phyloP scores from a whole-genome alignment of 2,329 filamentous ascomycete species.

The Exserohilum turcica region DNA sequence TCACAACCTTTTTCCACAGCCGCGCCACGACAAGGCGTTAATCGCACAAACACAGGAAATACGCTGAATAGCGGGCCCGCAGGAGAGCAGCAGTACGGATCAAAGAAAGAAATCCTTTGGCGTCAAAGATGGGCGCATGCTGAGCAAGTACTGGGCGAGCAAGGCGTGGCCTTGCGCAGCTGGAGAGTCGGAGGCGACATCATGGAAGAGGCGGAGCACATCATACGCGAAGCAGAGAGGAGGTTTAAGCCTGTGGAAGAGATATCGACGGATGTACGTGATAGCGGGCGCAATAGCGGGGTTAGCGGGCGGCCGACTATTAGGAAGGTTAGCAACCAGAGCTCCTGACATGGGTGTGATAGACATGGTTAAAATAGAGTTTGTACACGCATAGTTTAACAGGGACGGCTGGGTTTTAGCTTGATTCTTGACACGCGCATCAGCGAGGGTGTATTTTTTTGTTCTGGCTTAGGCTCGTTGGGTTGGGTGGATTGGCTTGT shows the following conservation, averaged over 20 bases:
- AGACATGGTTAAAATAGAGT: too few relatives aligned
- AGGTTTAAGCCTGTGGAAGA: constrained; percentile 33
- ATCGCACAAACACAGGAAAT: constrained; percentile 34
- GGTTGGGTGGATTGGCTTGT: too few relatives aligned
- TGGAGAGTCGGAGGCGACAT: constrained; percentile 78
- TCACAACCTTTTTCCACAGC: constrained; percentile 38
- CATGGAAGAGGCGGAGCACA: constrained; percentile 65
- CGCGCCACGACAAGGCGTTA: constrained; percentile 23
- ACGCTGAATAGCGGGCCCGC: constrained; percentile 30
- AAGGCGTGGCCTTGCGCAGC: constrained; percentile 71
- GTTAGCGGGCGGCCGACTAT: neutral
- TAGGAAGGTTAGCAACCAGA: neutral
- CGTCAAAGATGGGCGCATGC: constrained; percentile 68
- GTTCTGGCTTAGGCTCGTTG: too few relatives aligned
- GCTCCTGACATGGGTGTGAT: neutral
- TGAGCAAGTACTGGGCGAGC: constrained; percentile 64
- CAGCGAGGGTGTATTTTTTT: too few relatives aligned
- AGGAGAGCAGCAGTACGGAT: constrained; percentile 46
- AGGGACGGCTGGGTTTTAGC: too few relatives aligned
- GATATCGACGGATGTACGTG: neutral
- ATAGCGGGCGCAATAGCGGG: neutral
- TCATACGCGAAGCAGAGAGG: constrained; percentile 62
- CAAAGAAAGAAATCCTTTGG: constrained; percentile 77
- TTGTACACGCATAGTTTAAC: too few relatives aligned
- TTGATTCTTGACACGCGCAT: too few relatives aligned